phyloP scores from a whole-genome alignment of 2,329 filamentous ascomycete species.

The Fusarium sp. region DNA sequence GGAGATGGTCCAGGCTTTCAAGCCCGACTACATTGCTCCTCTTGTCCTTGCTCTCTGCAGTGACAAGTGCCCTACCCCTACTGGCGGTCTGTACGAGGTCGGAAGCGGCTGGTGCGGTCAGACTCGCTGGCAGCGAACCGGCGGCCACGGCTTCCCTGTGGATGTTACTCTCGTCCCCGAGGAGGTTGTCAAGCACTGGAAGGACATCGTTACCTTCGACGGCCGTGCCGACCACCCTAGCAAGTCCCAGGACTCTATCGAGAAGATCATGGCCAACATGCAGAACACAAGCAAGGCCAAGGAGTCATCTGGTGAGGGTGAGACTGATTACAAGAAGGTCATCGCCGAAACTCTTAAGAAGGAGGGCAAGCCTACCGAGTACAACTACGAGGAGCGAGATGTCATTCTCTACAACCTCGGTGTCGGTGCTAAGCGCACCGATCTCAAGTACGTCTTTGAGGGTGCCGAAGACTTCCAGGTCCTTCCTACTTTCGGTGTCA shows the following conservation, averaged over 20 bases:
- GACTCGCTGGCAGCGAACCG: conserved; percentile 94
- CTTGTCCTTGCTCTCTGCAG: conserved; percentile 85
- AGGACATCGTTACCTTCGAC: conserved; percentile 86
- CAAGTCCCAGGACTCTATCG: conserved; percentile 79
- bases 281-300: conserved; percentile 74
- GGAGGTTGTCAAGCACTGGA: conserved; percentile 80
- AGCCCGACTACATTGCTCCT: conserved; percentile 97
- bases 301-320: conserved; percentile 57
- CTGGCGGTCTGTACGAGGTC: conserved; percentile 91
- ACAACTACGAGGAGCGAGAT: conserved; percentile 86
- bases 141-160: conserved; percentile 90
- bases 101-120: conserved; percentile 92
- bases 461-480: conserved; percentile 92
- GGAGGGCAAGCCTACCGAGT: conserved; percentile 78
- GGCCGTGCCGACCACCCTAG: conserved; percentile 87
- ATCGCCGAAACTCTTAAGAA: conserved; percentile 82
- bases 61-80: conserved; percentile 87
- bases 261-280: conserved; percentile 85
- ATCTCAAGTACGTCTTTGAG: conserved; percentile 91
- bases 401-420: conserved; percentile 96
- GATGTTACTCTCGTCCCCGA: conserved; percentile 87
- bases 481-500: conserved; percentile 93
- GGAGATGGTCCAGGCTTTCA: conserved; percentile 98
- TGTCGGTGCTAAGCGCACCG: conserved; percentile 88
- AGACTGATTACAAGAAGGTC: conserved; percentile 75